Base-by-base conservation (phyloP, 169 alveolate genomes). In the Plasmodium inui region DNA sequence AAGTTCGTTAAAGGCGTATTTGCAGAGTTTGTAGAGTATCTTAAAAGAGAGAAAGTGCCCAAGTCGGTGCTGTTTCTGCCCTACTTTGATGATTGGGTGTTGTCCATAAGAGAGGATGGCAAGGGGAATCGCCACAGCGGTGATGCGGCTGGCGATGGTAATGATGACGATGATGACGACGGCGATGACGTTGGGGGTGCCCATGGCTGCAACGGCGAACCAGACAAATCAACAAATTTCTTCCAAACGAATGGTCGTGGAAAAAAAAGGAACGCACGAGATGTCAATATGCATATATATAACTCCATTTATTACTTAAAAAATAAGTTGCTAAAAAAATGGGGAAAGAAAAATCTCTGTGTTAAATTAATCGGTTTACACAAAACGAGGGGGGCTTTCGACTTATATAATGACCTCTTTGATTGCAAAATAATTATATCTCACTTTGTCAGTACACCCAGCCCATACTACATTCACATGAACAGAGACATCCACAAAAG, bases 311-410 rank as follows among this genome's bases (percentile, higher is more conserved):
- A 30, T 61, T 91, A 91, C 41, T 67, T 91, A 71, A 91, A 91
- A 91, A 91, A 80, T 91, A 80, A 79, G 44, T 37, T 91, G 61
- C 44, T 91, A 17, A 67, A 81, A 81, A 70, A 80, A 8, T 53
- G 61, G 61, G 74, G 76, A 22, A 71, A 71, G 53, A 70, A 91
- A 67, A 67, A 67, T 41, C 73, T 41, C 39, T 81, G 85, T 39
- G 92, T 91, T 71, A 91, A 91, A 67, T 39, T 80, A n/a, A 72
- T 91, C 37, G 92, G 95, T 70, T 91, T 91, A 46, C 84, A 81
- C 41, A 82, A 72, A 70, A 50, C 84, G n/a, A 81, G 50, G 17
- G 71, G 39, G 19, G 44, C 28, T n/a, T 81, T 91, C 70, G 73
- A 72, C 76, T 34, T 76, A 57, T 91, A 81, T 91, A 44, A 37